These are phyloP conservation scores for Theobroma cacao DNA, from an alignment of 345 rosid species.

Conservation along the genomic window DNA sequence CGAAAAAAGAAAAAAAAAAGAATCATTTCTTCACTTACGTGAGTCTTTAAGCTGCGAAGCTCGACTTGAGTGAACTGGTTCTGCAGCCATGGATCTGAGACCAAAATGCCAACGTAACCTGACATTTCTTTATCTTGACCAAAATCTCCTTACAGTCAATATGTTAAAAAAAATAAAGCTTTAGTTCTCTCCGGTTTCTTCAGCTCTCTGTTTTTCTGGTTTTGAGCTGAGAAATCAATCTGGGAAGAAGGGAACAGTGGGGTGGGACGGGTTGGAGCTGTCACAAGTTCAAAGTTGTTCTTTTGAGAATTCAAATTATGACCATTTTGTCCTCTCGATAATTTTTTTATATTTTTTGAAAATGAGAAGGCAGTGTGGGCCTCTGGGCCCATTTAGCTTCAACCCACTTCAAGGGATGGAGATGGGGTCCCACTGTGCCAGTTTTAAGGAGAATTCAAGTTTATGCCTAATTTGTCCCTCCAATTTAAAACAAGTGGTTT, in stretches of 20 bases:
- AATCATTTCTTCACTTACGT: slow-evolving; percentile 36
- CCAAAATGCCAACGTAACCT: slow-evolving; percentile 84
- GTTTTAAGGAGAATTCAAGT: slow-evolving; percentile 28
- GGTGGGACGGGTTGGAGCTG: slow-evolving; percentile 51
- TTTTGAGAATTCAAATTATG: slow-evolving; percentile 43
- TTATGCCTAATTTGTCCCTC: slow-evolving; percentile 17
- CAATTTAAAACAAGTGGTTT: neutral
- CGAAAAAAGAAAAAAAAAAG: neutral
- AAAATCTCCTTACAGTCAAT: neutral
- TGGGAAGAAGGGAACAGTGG: slow-evolving; percentile 9
- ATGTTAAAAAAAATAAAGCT: neutral
- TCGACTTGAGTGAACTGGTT: slow-evolving; percentile 99
- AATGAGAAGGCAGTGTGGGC: neutral
- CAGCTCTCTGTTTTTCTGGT: neutral
- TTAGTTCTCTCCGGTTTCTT: neutral
- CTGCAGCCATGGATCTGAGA: slow-evolving; percentile 96
- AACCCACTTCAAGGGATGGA: neutral
- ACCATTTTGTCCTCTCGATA: slow-evolving; percentile 33
- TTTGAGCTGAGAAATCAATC: slow-evolving; percentile 7
- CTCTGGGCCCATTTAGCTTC: neutral
- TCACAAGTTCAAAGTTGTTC: slow-evolving; percentile 25
- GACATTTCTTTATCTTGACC: slow-evolving; percentile 42
- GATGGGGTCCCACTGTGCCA: neutral
- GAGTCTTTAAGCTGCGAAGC: slow-evolving; percentile 93
- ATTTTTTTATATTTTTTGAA: neutral